Base-by-base conservation (phyloP, 345 rosid species). In the Citrus trifoliata region DNA sequence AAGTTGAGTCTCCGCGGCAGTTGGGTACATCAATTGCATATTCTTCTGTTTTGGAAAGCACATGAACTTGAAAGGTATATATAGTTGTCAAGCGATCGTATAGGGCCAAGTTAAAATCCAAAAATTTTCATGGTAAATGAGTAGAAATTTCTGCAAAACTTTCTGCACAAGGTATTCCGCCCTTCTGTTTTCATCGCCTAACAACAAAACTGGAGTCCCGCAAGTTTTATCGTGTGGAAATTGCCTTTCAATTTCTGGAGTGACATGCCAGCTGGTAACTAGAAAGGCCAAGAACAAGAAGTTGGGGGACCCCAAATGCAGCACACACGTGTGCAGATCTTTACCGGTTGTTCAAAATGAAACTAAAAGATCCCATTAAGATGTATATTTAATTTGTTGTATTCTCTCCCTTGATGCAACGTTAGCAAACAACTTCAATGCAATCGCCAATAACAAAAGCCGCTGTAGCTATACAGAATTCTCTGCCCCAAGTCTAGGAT, bases 1-100 rank as follows among this genome's bases (percentile, higher is more conserved):
- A 64, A 76, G 76, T 48, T 22, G 71, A 85, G 81, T 58, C 79
- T 65, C 73, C 76, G 16, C 68, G 25, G 28, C 9, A 46, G 51
- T 42, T 12, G 16, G 18, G 33, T 42, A 25, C 25, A 2, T 74
- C 10, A 38, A 0, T 24, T 13, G 48, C 58, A 40, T 18, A 27
- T 13, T 60, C 8, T 60, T 62, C 18, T 24, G 33, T 10, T 27
- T 24, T 25, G 1, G 55, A 30, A 16, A 8, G 58, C 27, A 61
- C 1, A 4, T 25, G 76, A 38, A 18, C 30, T 71, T 27, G 77
- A 61, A 62, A 58, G 35, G n/a, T 61, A 16, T 74, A 61, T 60
- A 74, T 38, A 74, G 69, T 0, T 0, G 3, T 4, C 6, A 6
- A 37, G 40, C 10, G 24, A 38, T 28, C 27, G 62, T 42, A 40